These are phyloP conservation scores for Pichia sp. DNA, from an alignment of 1,139 yeast genomes.

Conservation along the genomic window DNA sequence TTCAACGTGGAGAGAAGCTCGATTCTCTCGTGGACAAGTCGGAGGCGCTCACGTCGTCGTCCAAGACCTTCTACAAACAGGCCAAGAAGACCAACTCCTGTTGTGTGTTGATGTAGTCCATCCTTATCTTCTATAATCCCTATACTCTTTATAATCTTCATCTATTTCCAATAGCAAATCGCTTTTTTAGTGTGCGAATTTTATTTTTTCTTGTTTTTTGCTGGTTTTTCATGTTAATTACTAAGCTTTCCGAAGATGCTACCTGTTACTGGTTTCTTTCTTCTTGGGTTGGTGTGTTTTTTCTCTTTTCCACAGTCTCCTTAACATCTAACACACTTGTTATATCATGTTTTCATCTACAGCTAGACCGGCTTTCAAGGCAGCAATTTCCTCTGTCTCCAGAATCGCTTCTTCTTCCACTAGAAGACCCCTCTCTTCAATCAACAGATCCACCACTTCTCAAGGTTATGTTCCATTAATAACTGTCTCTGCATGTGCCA, in stretches of 20 bases:
- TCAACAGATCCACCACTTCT: background rate
- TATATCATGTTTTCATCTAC: too few species aligned
- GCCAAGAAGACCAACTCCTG: constrained; percentile 97
- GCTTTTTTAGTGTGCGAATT: too few species aligned
- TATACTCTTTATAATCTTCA: too few species aligned
- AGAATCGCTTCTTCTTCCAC: too few species aligned
- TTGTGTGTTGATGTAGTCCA: constrained; percentile 63
- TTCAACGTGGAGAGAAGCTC: constrained; percentile 93
- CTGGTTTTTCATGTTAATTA: background rate
- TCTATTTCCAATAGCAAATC: too few species aligned
- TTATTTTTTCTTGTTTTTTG: too few species aligned
- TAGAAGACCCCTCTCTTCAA: background rate
- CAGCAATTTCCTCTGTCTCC: too few species aligned
- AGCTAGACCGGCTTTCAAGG: too few species aligned
- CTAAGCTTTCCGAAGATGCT: background rate
- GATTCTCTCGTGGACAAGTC: constrained; percentile 93
- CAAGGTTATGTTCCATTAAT: constrained; percentile 12
- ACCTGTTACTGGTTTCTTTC: too few species aligned
- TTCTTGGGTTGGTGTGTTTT: too few species aligned
- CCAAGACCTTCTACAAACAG: constrained; percentile 93
- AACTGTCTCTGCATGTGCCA: constrained; percentile 20
- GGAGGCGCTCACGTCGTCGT: constrained; percentile 82
- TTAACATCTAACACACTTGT: too few species aligned
- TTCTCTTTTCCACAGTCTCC: background rate
- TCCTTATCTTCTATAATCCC: too few species aligned